These are phyloP conservation scores for Colletotrichum cuscutae DNA, from an alignment of 2,329 filamentous ascomycete species.

Conservation along the genomic window DNA sequence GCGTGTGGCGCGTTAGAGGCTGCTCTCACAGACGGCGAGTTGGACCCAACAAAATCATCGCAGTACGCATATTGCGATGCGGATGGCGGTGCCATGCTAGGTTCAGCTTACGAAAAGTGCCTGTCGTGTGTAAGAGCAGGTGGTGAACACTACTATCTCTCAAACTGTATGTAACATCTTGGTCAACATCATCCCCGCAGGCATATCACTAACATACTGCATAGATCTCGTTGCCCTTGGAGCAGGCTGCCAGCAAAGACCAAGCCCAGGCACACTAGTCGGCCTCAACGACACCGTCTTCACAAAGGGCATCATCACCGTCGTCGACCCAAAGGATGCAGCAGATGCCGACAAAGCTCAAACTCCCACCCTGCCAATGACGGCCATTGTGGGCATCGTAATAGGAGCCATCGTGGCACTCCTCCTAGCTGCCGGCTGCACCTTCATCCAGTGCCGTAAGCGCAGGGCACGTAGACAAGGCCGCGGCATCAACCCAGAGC, in stretches of 20 bases:
- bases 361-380: constrained; percentile 44
- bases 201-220: constrained; percentile 15
- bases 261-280: constrained; percentile 47
- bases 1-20: constrained; percentile 59
- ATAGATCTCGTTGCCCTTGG: constrained; percentile 61
- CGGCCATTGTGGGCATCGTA: constrained; percentile 56
- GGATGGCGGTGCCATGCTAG: constrained; percentile 49
- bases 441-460: constrained; percentile 58
- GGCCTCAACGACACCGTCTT: constrained; percentile 59
- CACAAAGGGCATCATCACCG: constrained; percentile 43
- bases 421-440: constrained; percentile 49
- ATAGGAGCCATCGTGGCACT: constrained; percentile 51
- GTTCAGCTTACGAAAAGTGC: constrained; percentile 51
- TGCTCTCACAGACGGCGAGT: constrained; percentile 52
- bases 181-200: background rate
- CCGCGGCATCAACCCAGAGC: constrained; percentile 38
- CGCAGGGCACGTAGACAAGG: constrained; percentile 47
- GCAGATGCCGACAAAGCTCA: constrained; percentile 28
- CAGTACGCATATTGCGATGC: constrained; percentile 59
- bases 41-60: constrained; percentile 43
- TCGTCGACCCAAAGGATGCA: constrained; percentile 45
- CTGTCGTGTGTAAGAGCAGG: constrained; percentile 56
- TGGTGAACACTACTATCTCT: constrained; percentile 53
- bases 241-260: constrained; percentile 61
- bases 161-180: constrained; percentile 56